These are phyloP conservation scores for Blastomyces percursus DNA, from an alignment of 2,329 filamentous ascomycete species.

Conservation along the genomic window DNA sequence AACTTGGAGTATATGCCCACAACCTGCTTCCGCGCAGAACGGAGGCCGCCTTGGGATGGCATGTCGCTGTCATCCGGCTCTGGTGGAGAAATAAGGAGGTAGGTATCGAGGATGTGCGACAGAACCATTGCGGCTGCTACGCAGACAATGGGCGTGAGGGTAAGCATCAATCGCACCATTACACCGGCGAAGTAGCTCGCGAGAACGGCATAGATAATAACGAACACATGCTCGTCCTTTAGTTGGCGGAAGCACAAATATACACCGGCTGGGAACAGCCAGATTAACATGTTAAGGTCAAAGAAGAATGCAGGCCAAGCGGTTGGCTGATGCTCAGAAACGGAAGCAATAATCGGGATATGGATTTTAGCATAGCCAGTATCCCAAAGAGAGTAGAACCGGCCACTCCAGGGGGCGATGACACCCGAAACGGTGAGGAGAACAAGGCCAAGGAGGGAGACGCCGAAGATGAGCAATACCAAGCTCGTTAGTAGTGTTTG, in stretches of 20 bases:
- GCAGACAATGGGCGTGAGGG: slow-evolving; percentile 89
- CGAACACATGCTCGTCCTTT: slow-evolving; percentile 91
- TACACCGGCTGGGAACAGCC: slow-evolving; percentile 96
- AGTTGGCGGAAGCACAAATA: slow-evolving; percentile 96
- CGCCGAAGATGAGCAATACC: slow-evolving; percentile 60
- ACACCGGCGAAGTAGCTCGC: slow-evolving; percentile 98
- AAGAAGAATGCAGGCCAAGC: slow-evolving; percentile 99
- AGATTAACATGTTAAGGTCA: slow-evolving; percentile 94
- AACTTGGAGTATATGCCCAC: slow-evolving; percentile 73
- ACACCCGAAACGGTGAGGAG: slow-evolving; percentile 74
- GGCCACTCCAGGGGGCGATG: slow-evolving; percentile 94
- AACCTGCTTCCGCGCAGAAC: slow-evolving; percentile 59
- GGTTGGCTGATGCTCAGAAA: slow-evolving; percentile 97
- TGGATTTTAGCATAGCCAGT: slow-evolving; percentile 98
- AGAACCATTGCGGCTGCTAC: slow-evolving; percentile 82
- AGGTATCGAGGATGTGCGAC: slow-evolving; percentile 80
- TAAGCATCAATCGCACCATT: slow-evolving; percentile 99
- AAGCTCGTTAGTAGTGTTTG: slow-evolving; percentile 73
- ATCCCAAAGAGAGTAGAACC: slow-evolving; percentile 99
- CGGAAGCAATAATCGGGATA: slow-evolving; percentile 98
- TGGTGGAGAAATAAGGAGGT: slow-evolving; percentile 56
- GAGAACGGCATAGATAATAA: slow-evolving; percentile 93
- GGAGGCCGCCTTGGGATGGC: slow-evolving; percentile 40
- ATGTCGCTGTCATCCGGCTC: slow-evolving; percentile 30
- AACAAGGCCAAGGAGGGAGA: slow-evolving; percentile 67